These are phyloP conservation scores for Botrytis fabae DNA, from an alignment of 2,329 filamentous ascomycete genomes.

Conservation along the genomic window DNA sequence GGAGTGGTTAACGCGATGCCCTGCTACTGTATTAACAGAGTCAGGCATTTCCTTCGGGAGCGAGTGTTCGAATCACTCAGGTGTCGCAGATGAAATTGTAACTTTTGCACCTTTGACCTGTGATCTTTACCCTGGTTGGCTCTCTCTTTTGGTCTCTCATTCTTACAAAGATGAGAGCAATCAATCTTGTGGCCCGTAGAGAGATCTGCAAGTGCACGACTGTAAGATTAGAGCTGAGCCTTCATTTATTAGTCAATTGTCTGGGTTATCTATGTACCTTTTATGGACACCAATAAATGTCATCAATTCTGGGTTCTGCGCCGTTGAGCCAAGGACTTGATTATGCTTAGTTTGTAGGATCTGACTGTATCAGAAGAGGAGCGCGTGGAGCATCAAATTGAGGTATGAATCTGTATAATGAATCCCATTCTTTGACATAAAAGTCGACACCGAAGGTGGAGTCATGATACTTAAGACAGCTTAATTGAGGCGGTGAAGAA, in stretches of 20 bases:
- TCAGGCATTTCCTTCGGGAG: slow-evolving; percentile 23
- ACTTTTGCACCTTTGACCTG: not conserved
- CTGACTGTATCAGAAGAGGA: not conserved
- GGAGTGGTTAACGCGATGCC: slow-evolving; percentile 24
- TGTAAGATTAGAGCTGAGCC: not conserved
- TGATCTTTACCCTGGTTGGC: too few relatives aligned
- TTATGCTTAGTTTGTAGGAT: not conserved
- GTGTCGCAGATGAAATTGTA: not conserved
- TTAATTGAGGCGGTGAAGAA: not conserved
- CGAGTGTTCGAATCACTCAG: slow-evolving; percentile 24
- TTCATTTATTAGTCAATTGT: not conserved
- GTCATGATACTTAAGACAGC: not conserved
- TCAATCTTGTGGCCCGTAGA: not conserved
- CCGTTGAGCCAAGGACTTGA: not conserved
- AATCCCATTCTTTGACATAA: slow-evolving; percentile 10
- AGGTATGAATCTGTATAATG: not conserved
- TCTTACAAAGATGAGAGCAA: not conserved
- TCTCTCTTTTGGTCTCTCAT: not conserved
- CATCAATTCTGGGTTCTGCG: not conserved
- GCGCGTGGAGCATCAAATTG: not conserved
- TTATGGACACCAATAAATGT: not conserved
- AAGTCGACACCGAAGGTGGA: not conserved
- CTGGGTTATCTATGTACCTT: not conserved
- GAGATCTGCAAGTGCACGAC: not conserved
- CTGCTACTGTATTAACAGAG: slow-evolving; percentile 4